Evolutionary conservation across 768 basidiomycete genomes (phyloP), one percentile per base, ranked within the genome.

Genomic region (Podaxis sp.): DNA sequence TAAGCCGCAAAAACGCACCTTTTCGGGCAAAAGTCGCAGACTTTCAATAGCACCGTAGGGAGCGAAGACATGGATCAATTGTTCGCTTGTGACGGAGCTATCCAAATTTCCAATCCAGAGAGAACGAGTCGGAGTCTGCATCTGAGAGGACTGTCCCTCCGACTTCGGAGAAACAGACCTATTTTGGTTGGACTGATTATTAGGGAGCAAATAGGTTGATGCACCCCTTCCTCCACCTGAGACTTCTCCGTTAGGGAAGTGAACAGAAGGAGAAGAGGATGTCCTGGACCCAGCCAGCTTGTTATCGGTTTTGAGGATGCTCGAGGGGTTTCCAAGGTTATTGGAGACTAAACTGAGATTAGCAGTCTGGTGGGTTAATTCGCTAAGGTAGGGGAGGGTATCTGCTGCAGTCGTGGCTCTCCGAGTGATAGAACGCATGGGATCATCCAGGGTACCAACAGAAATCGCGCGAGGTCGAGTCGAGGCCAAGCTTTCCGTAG

Each of bases 21-120:
- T 99, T 78, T 99, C 97, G 5, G 96, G 96, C 59, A 99, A 80
- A 69, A 99, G 81, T 68, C 97, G 81, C 72, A 99, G 77, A 69
- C 93, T 95, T 77, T 99, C 97, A 67, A 99, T 98, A 37, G 95
- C 92, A 59, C 97, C 97, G 72, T 99, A 99, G 0, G 92, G 91
- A 27, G 94, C 91, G 75, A 99, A 99, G 27, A 97, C 93, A 66
- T 92, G 89, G 60, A 97, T 93, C 59, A 99, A 87, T 71, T 97
- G 93, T 71, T 96, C 93, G 69, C 93, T 93, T 2, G 94, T 94
- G 59, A 96, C 93, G 58, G 90, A 91, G 67, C 91, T 93, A 74
- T 98, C 97, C 55, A 99, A 80, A 75, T 98, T 98, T 54, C 97
- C 97, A 71, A 99, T 97, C 96, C 97, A 99, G 29, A 99, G 80